Evolutionary conservation across 225 moss, liverwort and hornwort genomes (phyloP).

Genomic region (Polytrichum commune): DNA sequence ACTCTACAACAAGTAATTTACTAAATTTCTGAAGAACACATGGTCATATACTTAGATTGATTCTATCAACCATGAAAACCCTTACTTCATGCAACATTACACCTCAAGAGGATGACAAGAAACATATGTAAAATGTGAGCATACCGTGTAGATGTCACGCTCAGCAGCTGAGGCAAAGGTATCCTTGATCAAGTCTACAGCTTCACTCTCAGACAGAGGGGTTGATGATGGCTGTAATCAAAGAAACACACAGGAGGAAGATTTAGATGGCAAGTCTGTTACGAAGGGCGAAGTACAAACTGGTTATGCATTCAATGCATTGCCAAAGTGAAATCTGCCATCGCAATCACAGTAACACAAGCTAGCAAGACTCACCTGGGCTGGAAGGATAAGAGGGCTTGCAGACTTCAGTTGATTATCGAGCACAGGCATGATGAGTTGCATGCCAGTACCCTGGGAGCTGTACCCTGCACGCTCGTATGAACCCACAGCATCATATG

Average conservation of each 20-base stretch:
- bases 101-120: too few relatives aligned
- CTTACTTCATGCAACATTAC: background rate
- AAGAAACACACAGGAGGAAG: background rate
- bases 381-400: conserved; percentile 82
- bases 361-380: conserved; percentile 32
- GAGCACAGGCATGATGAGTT: conserved; percentile 91
- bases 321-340: too few relatives aligned
- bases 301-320: too few relatives aligned
- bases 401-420: conserved; percentile 89
- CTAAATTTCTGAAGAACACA: too few relatives aligned
- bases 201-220: conserved; percentile 75
- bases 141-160: conserved; percentile 93
- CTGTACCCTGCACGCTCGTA: conserved; percentile 96
- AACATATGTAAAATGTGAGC: background rate
- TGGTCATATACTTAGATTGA: too few relatives aligned
- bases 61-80: too few relatives aligned
- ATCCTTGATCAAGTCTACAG: conserved; percentile 92
- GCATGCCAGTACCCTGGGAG: conserved; percentile 90
- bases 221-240: conserved; percentile 65
- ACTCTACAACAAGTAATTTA: too few relatives aligned
- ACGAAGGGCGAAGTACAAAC: too few relatives aligned
- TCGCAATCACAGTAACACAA: background rate
- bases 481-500: conserved; percentile 93
- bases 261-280: too few relatives aligned
- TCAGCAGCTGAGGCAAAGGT: conserved; percentile 97